A percentile compares a stretch with the other conserved stretches of the same genome.
Evolutionary conservation across 2,329 filamentous ascomycete genomes (phyloP).

Genomic region (Colletotrichum chlorophyti): DNA sequence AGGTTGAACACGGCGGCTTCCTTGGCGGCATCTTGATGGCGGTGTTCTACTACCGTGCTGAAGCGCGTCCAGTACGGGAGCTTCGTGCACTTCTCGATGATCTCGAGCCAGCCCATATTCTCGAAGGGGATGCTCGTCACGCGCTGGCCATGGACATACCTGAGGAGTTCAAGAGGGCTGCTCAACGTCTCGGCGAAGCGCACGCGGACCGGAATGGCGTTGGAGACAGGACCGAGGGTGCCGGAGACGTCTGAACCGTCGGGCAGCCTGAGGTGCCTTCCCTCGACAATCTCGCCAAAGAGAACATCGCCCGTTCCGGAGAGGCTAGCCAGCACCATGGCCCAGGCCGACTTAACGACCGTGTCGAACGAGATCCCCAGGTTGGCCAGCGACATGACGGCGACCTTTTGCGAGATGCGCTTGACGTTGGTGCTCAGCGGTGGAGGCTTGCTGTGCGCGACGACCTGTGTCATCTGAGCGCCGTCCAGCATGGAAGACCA

Average conservation of each 20-base stretch:
- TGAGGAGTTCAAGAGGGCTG: conserved; percentile 56
- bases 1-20: conserved; percentile 50
- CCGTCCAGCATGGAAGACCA: conserved; percentile 54
- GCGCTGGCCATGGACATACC: conserved; percentile 56
- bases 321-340: conserved; percentile 58
- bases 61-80: conserved; percentile 62
- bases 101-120: conserved; percentile 56
- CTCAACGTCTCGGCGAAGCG: conserved; percentile 50
- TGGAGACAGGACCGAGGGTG: conserved; percentile 54
- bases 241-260: conserved; percentile 62
- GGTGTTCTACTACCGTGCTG: conserved; percentile 61
- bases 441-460: conserved; percentile 49
- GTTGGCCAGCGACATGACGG: conserved; percentile 47
- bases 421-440: conserved; percentile 45
- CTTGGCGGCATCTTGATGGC: conserved; percentile 47
- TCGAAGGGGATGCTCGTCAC: conserved; percentile 55
- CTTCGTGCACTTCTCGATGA: conserved; percentile 59
- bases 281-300: conserved; percentile 61
- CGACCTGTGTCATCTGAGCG: conserved; percentile 53
- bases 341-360: conserved; percentile 65
- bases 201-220: conserved; percentile 56
- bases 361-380: conserved; percentile 57
- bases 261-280: conserved; percentile 50
- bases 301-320: conserved; percentile 58
- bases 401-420: conserved; percentile 47